Conservation (phyloP, 805 yeast genomes). For the Debaryomyces tyrocola region DNA sequence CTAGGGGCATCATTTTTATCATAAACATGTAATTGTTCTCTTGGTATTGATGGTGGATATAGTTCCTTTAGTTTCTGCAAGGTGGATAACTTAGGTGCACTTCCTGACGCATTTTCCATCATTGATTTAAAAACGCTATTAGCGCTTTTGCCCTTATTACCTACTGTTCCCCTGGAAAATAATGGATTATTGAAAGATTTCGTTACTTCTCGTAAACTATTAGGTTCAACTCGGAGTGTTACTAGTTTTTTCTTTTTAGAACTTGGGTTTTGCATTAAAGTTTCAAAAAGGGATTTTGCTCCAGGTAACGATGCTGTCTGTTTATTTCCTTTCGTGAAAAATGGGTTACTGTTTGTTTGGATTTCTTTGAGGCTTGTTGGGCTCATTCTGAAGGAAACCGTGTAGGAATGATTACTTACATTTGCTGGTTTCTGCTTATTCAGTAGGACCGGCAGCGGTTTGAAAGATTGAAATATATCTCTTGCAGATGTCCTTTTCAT, state of each 20-base stretch:
- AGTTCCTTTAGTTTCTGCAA: constrained; percentile 29
- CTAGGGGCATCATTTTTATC: background rate
- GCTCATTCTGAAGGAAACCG: constrained; percentile 24
- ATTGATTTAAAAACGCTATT: constrained; percentile 23
- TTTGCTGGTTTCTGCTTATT: constrained; percentile 1
- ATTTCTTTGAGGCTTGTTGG: constrained; percentile 24
- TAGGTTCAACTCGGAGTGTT: constrained; percentile 10
- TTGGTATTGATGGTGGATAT: constrained; percentile 27
- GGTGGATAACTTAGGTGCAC: constrained; percentile 25
- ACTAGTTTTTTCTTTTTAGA: constrained; percentile 5
- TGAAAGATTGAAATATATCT: constrained; percentile 55
- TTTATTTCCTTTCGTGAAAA: constrained; percentile 25
- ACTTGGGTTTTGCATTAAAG: constrained; percentile 8
- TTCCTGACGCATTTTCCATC: constrained; percentile 30
- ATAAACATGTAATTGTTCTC: constrained; percentile 33
- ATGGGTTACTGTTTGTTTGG: constrained; percentile 26
- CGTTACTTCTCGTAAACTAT: constrained; percentile 6
- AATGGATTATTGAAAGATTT: constrained; percentile 11
- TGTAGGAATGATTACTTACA: background rate
- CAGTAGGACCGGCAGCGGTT: constrained; percentile 3
- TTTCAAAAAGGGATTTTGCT: constrained; percentile 1
- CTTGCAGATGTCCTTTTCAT: constrained; percentile 28
- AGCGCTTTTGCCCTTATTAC: background rate
- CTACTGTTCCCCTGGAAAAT: constrained; percentile 10
- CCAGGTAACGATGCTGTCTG: background rate